These are phyloP conservation scores for Aureobasidium namibiae DNA, from an alignment of 2,329 filamentous ascomycete genomes.

Conservation along the genomic window DNA sequence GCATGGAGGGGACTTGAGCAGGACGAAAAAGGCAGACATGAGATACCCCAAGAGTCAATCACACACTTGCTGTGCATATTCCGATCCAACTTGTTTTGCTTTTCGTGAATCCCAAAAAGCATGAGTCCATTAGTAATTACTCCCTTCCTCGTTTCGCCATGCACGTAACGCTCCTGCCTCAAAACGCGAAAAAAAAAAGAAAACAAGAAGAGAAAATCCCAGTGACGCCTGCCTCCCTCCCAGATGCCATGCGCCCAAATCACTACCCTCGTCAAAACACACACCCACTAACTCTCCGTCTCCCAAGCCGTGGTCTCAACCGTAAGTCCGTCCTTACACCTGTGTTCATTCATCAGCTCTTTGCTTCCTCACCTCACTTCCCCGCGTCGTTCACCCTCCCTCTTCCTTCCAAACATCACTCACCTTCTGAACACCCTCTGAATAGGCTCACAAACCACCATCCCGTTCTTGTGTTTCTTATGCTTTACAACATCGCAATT, in stretches of 20 bases:
- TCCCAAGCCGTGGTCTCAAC: constrained; percentile 58
- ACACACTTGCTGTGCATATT: neutral
- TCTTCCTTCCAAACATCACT: neutral
- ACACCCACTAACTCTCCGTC: constrained; percentile 5
- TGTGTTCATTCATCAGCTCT: constrained; percentile 19
- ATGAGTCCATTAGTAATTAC: neutral
- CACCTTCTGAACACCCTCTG: constrained; percentile 52
- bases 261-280: too few relatives aligned
- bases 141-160: neutral
- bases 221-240: neutral
- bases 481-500: constrained; percentile 47
- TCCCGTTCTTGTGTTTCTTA: constrained; percentile 27
- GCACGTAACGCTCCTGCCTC: neutral
- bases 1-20: neutral
- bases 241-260: neutral
- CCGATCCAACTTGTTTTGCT: neutral
- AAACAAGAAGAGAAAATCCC: neutral
- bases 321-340: constrained; percentile 46
- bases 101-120: too few relatives aligned
- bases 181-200: neutral
- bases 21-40: neutral
- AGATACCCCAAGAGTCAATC: neutral
- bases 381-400: neutral
- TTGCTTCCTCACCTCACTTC: neutral
- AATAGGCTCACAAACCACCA: constrained; percentile 48